These are phyloP conservation scores for Oryza meyeriana DNA, from an alignment of 176 grass and related monocot genomes.

Conservation along the genomic window DNA sequence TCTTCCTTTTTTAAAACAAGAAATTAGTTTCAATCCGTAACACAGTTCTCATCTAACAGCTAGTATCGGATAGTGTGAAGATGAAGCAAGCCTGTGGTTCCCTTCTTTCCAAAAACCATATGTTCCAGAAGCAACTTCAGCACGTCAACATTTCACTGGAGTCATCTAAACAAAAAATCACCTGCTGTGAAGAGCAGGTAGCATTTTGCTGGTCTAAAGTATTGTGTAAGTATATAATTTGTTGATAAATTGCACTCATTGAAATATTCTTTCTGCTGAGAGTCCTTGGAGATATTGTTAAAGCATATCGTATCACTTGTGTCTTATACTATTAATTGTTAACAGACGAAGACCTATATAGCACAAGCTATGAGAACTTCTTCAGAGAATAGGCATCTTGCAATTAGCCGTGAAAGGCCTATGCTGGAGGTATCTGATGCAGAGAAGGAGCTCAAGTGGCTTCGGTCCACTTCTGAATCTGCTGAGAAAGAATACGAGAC, in stretches of 20 bases:
- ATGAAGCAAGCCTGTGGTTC: constrained; percentile 79
- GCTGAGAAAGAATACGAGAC: constrained; percentile 78
- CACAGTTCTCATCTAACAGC: constrained; percentile 48
- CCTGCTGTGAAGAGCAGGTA: constrained; percentile 81
- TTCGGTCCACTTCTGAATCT: constrained; percentile 59
- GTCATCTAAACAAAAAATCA: constrained; percentile 73
- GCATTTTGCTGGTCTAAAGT: constrained; percentile 17
- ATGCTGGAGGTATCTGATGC: constrained; percentile 59
- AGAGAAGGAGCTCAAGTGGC: constrained; percentile 88
- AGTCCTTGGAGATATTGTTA: neutral
- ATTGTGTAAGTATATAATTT: constrained; percentile 27
- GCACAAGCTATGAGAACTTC: constrained; percentile 76
- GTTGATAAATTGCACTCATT: neutral
- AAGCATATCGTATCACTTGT: neutral
- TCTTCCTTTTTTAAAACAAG: neutral
- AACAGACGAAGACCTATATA: constrained; percentile 66
- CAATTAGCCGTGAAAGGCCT: constrained; percentile 63
- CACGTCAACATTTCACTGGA: constrained; percentile 70
- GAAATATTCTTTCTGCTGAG: neutral
- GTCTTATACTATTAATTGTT: neutral
- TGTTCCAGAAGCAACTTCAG: constrained; percentile 80
- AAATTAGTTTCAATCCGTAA: constrained; percentile 20
- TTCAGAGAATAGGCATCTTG: constrained; percentile 64
- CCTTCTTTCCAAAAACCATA: constrained; percentile 86
- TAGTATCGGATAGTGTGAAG: constrained; percentile 95